Evolutionary conservation across 331 rosid species (phyloP), one percentile per base, ranked within the genome.

Genomic region (Malus hybrid): DNA sequence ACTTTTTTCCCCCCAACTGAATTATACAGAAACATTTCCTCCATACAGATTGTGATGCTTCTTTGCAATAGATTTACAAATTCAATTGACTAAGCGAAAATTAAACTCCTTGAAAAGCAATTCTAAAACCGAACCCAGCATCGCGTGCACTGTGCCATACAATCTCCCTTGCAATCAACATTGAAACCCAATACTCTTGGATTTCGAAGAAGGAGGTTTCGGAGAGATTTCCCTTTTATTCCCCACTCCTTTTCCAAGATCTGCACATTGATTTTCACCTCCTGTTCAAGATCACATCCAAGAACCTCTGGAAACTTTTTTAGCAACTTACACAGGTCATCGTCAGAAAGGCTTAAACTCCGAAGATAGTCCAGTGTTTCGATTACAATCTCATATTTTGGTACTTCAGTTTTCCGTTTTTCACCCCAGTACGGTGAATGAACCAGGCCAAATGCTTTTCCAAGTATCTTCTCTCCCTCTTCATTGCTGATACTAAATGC

Each of bases 351-450:
- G 79, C 77, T 83, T 75, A 93, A 89, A 76, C 86, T 85, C 88
- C 91, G 85, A 50, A 93, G 77, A 65, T 88, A 93, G 62, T 91
- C 90, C 72, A 93, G 50, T 81, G 71, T 82, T 67, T 66, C 90
- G 13, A 83, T 85, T 24, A 93, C 81, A 13, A 63, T 57, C 76
- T 91, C 89, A 0, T 82, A 48, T 20, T 84, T 87, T 34, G 96
- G 95, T 42, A 91, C 82, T 70, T 79, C 85, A 62, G 74, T 83
- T 67, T 82, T 76, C 13, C 97, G 89, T 61, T 88, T 93, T 78
- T 93, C 98, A 39, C 98, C 96, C 98, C 98, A 93, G 50, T 90
- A 93, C 48, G 98, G 97, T 2, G 98, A 91, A 75, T 85, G 93
- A 77, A 93, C 59, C 64, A 77, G 75, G 54, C 98, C 97, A 64